Conservation (phyloP, 2,329 filamentous ascomycete genomes). For the Penicillium sclerotigenum region DNA sequence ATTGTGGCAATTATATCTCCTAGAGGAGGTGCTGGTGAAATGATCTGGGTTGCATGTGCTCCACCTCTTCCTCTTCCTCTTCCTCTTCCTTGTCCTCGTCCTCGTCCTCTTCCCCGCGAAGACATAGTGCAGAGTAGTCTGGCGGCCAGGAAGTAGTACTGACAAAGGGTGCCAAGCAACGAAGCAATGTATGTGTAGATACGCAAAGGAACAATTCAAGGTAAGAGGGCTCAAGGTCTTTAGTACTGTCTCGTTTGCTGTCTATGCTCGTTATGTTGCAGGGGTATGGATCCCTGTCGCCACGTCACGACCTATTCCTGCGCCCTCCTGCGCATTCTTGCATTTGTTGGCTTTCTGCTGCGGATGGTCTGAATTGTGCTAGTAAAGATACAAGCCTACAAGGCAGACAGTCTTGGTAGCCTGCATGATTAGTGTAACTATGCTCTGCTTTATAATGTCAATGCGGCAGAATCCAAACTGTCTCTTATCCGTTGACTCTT, state of each 20-base stretch:
- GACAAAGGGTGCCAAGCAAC: not conserved
- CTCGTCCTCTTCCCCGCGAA: not conserved
- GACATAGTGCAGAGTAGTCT: not conserved
- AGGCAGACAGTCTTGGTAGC: not conserved
- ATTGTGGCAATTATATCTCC: conserved; percentile 18
- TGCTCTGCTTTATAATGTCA: not conserved
- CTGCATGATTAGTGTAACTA: not conserved
- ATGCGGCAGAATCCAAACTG: not conserved
- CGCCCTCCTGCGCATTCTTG: not conserved
- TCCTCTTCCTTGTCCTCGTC: not conserved
- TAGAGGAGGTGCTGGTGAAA: conserved; percentile 10
- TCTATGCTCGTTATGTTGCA: not conserved
- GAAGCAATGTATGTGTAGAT: not conserved
- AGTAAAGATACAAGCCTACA: not conserved
- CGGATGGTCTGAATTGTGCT: no score
- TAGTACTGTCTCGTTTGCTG: not conserved
- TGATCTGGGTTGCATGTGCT: not conserved
- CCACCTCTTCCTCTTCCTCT: not conserved
- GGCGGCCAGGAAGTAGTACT: not conserved
- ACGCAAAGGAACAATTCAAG: not conserved
- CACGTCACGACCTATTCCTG: not conserved
- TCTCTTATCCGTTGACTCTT: not conserved
- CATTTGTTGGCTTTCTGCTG: not conserved
- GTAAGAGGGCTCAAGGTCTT: no score
- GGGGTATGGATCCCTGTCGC: not conserved